These are phyloP conservation scores for Hibiscus syriacus DNA, from an alignment of 345 rosid species.

Conservation along the genomic window DNA sequence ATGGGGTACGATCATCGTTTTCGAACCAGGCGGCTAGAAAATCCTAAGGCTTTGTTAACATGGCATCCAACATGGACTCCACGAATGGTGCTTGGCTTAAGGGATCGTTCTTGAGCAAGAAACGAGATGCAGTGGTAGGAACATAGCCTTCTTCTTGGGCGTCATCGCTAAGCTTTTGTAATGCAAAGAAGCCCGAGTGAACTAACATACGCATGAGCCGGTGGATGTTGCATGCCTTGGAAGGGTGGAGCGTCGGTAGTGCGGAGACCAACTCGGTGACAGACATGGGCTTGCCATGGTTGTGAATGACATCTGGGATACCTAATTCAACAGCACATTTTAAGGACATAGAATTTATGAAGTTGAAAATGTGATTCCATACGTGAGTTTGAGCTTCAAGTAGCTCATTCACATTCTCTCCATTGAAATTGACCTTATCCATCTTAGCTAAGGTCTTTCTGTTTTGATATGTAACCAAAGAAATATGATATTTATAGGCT, in stretches of 20 bases:
- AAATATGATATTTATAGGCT: too few relatives aligned
- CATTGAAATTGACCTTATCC: too few relatives aligned
- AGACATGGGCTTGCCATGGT: too few relatives aligned
- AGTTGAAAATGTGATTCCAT: too few relatives aligned
- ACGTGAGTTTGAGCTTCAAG: too few relatives aligned
- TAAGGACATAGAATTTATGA: too few relatives aligned
- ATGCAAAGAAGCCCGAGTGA: slow-evolving; percentile 20
- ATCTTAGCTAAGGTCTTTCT: too few relatives aligned
- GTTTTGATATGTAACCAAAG: too few relatives aligned
- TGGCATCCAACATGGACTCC: background rate
- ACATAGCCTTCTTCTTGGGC: background rate
- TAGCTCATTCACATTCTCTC: too few relatives aligned
- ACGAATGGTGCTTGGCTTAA: background rate
- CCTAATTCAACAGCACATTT: too few relatives aligned
- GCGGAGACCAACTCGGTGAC: too few relatives aligned
- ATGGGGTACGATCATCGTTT: background rate
- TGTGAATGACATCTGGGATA: too few relatives aligned
- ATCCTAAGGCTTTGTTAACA: background rate
- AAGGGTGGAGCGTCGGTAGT: slow-evolving; percentile 14
- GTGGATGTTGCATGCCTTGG: slow-evolving; percentile 14
- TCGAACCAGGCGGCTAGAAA: background rate
- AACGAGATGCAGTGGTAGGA: background rate
- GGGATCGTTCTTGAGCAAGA: background rate
- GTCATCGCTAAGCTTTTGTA: background rate
- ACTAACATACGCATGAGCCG: slow-evolving; percentile 39